A percentile compares a stretch with the other conserved stretches of the same genome.
phyloP scores from a whole-genome alignment of 1,284 basidiomycete genomes.

The Cryptococcus floricola region DNA sequence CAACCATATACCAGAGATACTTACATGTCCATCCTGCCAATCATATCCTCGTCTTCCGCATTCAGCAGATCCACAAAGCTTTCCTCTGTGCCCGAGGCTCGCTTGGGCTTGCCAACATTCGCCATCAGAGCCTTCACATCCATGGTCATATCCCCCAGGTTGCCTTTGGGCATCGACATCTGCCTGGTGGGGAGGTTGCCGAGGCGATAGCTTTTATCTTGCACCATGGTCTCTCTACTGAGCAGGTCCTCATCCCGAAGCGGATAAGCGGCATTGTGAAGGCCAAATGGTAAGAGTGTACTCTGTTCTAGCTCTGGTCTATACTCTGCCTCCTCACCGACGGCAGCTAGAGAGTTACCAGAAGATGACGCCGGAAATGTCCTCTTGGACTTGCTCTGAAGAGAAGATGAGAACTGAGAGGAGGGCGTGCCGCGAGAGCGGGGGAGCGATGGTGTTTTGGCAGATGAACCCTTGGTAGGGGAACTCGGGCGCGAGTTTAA shows the following conservation, averaged over 20 bases:
- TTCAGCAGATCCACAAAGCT: conserved; percentile 38
- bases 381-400: conserved; percentile 7
- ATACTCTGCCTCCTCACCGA: conserved; percentile 11
- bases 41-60: conserved; percentile 11
- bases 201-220: conserved; percentile 10
- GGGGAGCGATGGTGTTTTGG: background rate
- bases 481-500: background rate
- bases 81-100: conserved; percentile 35
- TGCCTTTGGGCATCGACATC: too few species aligned
- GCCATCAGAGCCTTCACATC: conserved; percentile 36
- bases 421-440: conserved; percentile 2
- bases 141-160: conserved; percentile 26
- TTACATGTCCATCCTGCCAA: conserved; percentile 19
- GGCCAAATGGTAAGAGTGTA: conserved; percentile 21
- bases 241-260: conserved; percentile 14
- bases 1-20: conserved; percentile 4
- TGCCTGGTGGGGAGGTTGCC: background rate
- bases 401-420: background rate
- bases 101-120: conserved; percentile 27
- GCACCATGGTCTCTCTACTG: conserved; percentile 6
- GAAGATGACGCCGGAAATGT: conserved; percentile 31
- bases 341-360: conserved; percentile 19
- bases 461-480: background rate
- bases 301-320: conserved; percentile 9
- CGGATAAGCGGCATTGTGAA: conserved; percentile 14